A percentile compares a stretch with the other conserved stretches of the same genome.
Evolutionary conservation across 768 basidiomycete species (phyloP).

Genomic region (Hygrocybe coccinea): DNA sequence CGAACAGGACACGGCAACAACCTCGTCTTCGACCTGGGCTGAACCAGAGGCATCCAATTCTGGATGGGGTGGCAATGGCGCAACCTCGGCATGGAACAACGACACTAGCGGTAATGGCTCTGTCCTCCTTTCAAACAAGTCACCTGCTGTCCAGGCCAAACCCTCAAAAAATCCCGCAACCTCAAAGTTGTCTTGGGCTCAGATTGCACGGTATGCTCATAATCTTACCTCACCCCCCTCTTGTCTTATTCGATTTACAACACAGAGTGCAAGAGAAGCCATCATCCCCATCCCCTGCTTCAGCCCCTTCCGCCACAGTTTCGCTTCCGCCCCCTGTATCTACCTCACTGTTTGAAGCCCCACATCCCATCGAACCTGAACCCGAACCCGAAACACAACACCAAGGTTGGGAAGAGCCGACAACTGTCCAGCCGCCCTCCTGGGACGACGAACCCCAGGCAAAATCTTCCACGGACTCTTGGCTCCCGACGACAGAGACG

Average conservation of each 20-base stretch:
- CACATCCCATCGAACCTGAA: conserved; percentile 25
- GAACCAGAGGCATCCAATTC: conserved; percentile 16
- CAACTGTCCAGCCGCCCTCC: conserved; percentile 58
- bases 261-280: conserved; percentile 64
- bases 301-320: conserved; percentile 25
- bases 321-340: conserved; percentile 25
- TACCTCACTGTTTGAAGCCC: conserved; percentile 31
- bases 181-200: conserved; percentile 81
- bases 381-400: conserved; percentile 27
- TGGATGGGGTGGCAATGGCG: conserved; percentile 28
- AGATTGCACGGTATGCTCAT: conserved; percentile 63
- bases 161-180: conserved; percentile 57
- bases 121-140: neutral
- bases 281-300: conserved; percentile 36
- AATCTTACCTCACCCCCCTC: conserved; percentile 1
- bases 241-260: conserved; percentile 7
- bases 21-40: conserved; percentile 1
- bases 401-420: conserved; percentile 67
- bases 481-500: conserved; percentile 23
- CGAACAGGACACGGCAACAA: conserved; percentile 3
- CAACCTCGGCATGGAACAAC: conserved; percentile 31
- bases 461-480: conserved; percentile 33
- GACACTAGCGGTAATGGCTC: conserved; percentile 31
- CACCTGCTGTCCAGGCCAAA: conserved; percentile 2
- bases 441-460: conserved; percentile 67